Base-by-base conservation (phyloP, 2,329 filamentous ascomycete species). In the Ceratocystis huliohia region DNA sequence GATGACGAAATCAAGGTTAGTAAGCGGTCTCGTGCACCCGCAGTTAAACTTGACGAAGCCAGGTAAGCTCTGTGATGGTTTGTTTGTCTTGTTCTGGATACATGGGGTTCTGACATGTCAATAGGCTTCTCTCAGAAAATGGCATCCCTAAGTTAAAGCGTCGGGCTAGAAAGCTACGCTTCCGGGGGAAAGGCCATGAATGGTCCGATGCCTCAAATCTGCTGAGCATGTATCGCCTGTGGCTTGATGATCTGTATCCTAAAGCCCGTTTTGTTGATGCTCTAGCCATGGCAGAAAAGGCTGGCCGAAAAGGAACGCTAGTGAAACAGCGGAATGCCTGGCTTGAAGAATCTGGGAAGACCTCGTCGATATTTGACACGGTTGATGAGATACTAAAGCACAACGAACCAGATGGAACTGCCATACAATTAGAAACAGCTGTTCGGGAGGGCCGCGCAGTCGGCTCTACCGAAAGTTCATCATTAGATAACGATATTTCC, bases 131-230 rank as follows among this genome's bases (percentile, higher is more conserved):
- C 1, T 94, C 91, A 2, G 82, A 87, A 22, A 82, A 85, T 61
- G 94, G 94, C 0, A 91, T 99, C 68, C 90, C 91, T 1, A 91
- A 88, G 71, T 78, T 99, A 64, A 85, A 88, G 53, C 84, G 81
- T 69, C 85, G 86, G 71, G 86, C 89, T 0, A 85, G 84, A 65
- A 81, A 84, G 37, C 77, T 96, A 22, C 89, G 84, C 70, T 85
- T 96, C 71, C 95, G 93, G 74, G 94, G 94, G 63, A 97, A 96
- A 75, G 93, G 92, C 0, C 90, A 97, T 74, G 94, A 99, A 86
- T 97, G 94, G 75, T 87, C 88, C 20, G 94, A 99, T 73, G 84
- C 91, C 10, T 83, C 87, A 0, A 84, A 86, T 17, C 81, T 99
- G 28, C 81, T 99, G 61, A 90, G 89, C 28, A 89, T 95, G 74